Conservation (phyloP, 73 alveolate species). For the Symbiodinium natans region DNA sequence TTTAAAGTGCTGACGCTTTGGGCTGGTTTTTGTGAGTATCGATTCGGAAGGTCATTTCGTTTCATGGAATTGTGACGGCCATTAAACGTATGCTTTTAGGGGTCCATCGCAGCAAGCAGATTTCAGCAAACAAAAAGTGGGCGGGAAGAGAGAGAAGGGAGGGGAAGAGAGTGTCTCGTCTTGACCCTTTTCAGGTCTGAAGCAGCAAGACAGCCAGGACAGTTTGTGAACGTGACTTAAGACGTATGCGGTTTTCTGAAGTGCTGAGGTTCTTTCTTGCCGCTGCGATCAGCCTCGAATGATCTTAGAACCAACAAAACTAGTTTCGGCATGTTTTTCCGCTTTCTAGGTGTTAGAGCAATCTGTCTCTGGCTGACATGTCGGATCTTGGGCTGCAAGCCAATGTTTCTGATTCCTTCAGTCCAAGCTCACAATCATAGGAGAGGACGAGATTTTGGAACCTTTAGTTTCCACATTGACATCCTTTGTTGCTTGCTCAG, state of each 20-base stretch:
- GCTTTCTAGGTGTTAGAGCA: conserved; percentile 6
- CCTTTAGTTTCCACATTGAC: not conserved
- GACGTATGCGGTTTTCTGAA: not conserved
- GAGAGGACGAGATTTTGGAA: not conserved
- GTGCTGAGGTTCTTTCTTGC: not conserved
- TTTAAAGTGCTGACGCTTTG: too few relatives aligned
- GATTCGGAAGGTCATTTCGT: too few relatives aligned
- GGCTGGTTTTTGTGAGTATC: too few relatives aligned
- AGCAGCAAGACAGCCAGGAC: not conserved
- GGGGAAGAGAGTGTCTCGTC: too few relatives aligned
- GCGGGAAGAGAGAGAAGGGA: too few relatives aligned
- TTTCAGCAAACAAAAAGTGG: too few relatives aligned
- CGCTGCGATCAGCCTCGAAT: conserved; percentile 5
- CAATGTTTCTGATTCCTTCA: not conserved
- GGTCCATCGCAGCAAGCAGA: too few relatives aligned
- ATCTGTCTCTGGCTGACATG: not conserved
- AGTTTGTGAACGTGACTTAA: not conserved
- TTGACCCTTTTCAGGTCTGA: too few relatives aligned
- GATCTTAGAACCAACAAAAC: not conserved
- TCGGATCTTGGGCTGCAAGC: conserved; percentile 5
- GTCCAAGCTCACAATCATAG: not conserved
- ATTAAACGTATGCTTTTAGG: too few relatives aligned
- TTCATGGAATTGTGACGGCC: too few relatives aligned
- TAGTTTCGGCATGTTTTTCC: not conserved
- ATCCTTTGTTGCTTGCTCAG: not conserved